These are phyloP conservation scores for Solanum dulcamara DNA, from an alignment of 257 asterid species.

Conservation along the genomic window DNA sequence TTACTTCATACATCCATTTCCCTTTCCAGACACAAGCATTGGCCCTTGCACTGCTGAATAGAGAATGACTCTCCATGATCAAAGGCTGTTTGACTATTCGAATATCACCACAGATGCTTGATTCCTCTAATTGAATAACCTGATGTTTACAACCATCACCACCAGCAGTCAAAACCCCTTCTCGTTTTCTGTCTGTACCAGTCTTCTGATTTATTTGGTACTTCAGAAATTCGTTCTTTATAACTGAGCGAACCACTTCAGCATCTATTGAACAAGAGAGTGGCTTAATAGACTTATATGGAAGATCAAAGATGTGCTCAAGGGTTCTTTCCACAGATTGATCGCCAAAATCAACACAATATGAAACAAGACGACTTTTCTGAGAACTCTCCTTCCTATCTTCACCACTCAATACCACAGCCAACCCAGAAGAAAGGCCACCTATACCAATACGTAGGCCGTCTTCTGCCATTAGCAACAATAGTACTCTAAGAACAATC, in stretches of 20 bases:
- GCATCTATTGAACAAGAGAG: slow-evolving; percentile 43
- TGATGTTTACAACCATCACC: slow-evolving; percentile 27
- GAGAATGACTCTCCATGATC: slow-evolving; percentile 77
- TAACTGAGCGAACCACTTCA: slow-evolving; percentile 39
- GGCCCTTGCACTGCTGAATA: slow-evolving; percentile 83
- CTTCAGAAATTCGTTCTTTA: slow-evolving; percentile 45
- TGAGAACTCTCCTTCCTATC: slow-evolving; percentile 54
- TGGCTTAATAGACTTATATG: slow-evolving; percentile 49
- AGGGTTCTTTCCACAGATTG: slow-evolving; percentile 85
- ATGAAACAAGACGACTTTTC: slow-evolving; percentile 58
- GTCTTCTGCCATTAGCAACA: slow-evolving; percentile 72
- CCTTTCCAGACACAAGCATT: slow-evolving; percentile 93
- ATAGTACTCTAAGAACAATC: background rate
- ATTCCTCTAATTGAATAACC: slow-evolving; percentile 59
- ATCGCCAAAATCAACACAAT: slow-evolving; percentile 78
- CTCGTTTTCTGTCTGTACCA: slow-evolving; percentile 22
- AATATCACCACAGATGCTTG: slow-evolving; percentile 77
- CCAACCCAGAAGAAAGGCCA: slow-evolving; percentile 84
- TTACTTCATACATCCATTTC: slow-evolving; percentile 97
- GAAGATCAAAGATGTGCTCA: slow-evolving; percentile 82
- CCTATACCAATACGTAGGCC: slow-evolving; percentile 55
- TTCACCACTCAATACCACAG: slow-evolving; percentile 61
- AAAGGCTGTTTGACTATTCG: slow-evolving; percentile 55
- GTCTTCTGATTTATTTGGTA: slow-evolving; percentile 30
- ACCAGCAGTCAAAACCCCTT: slow-evolving; percentile 41